phyloP scores from a whole-genome alignment of 2,329 filamentous ascomycete genomes.

The Scedosporium apiospermum region DNA sequence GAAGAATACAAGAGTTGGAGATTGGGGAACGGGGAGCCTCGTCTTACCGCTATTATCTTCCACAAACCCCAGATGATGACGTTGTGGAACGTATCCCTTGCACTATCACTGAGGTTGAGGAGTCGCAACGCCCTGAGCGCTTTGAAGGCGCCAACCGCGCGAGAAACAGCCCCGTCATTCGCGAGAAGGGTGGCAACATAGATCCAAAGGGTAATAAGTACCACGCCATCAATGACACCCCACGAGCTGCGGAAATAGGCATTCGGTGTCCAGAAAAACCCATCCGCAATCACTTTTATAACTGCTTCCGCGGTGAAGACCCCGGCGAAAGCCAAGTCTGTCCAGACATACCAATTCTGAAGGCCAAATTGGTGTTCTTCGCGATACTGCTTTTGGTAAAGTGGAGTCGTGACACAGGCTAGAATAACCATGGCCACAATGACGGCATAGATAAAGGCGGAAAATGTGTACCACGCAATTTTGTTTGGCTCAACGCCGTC shows the following conservation, averaged over 20 bases:
- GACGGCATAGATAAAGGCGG: constrained; percentile 83
- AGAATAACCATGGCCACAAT: constrained; percentile 98
- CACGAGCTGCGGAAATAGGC: constrained; percentile 94
- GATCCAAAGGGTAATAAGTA: constrained; percentile 89
- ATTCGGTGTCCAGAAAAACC: constrained; percentile 93
- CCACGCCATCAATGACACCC: constrained; percentile 90
- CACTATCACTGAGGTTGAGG: constrained; percentile 92
- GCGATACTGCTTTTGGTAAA: constrained; percentile 89
- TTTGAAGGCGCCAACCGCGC: constrained; percentile 94
- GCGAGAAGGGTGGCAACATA: constrained; percentile 78
- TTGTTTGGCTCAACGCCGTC: constrained; percentile 87
- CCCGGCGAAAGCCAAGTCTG: constrained; percentile 79
- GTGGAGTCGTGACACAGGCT: constrained; percentile 85
- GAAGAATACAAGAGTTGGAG: not conserved
- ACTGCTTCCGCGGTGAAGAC: constrained; percentile 78
- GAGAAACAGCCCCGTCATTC: constrained; percentile 74
- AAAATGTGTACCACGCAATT: constrained; percentile 85
- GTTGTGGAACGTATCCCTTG: constrained; percentile 91
- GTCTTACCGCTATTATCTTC: constrained; percentile 74
- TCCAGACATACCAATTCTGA: constrained; percentile 90
- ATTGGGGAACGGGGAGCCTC: constrained; percentile 10
- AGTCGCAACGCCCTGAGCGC: constrained; percentile 83
- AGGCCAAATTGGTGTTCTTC: constrained; percentile 47
- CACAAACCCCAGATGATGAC: constrained; percentile 79
- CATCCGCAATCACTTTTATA: constrained; percentile 92